A percentile compares a stretch with the other conserved stretches of the same genome.
These are phyloP conservation scores for Neofusicoccum parvum DNA, from an alignment of 2,329 filamentous ascomycete species.

Conservation along the genomic window DNA sequence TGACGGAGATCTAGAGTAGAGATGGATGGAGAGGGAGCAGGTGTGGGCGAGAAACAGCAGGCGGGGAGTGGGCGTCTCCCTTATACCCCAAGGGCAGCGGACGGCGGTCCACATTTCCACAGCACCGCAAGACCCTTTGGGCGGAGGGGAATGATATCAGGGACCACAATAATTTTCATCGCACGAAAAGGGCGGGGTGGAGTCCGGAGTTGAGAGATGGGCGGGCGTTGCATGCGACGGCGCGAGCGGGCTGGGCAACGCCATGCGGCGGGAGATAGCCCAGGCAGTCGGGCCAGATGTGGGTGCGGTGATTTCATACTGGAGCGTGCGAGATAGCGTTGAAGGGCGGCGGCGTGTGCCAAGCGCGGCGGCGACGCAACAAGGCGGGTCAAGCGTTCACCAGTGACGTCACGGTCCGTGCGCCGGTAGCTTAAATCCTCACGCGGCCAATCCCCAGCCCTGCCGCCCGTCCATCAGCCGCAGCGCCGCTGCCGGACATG, in stretches of 20 bases:
- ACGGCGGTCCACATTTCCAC: conserved; percentile 10
- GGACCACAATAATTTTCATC: conserved; percentile 1
- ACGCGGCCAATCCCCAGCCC: background rate
- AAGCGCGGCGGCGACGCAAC: background rate
- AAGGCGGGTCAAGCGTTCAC: conserved; percentile 5
- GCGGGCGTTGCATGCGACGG: background rate
- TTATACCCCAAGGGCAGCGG: conserved; percentile 9
- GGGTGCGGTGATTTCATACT: conserved; percentile 22
- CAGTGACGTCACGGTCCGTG: conserved; percentile 17
- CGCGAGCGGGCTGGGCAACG: background rate
- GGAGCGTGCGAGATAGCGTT: conserved; percentile 11
- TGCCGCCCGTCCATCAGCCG: background rate
- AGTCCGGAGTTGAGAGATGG: background rate
- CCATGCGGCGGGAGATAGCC: conserved; percentile 11
- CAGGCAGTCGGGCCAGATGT: conserved; percentile 10
- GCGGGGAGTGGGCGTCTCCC: background rate
- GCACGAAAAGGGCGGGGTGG: background rate
- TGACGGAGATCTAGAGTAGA: background rate
- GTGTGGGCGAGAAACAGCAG: background rate
- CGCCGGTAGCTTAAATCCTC: conserved; percentile 11
- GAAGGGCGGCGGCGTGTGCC: background rate
- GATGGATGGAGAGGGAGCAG: background rate
- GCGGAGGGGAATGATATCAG: conserved; percentile 18
- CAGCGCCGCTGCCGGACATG: background rate
- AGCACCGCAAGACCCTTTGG: conserved; percentile 10